Percentiles rank a stretch among this genome's conserved stretches.
Evolutionary conservation across 805 yeast genomes (phyloP).

Genomic region (Millerozyma miso): DNA sequence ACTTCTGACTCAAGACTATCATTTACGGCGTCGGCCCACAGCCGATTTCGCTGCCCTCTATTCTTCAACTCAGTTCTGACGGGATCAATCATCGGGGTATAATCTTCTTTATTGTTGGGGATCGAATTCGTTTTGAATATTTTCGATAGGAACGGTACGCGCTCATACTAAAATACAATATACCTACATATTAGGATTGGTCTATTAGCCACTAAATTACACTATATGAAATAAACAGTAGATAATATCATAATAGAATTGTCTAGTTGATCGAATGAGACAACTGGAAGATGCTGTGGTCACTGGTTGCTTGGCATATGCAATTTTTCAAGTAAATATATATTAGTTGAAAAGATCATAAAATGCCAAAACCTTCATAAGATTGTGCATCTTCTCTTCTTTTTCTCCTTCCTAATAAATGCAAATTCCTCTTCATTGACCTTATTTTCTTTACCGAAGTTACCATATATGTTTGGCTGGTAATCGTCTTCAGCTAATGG

Average conservation of each 20-base stretch:
- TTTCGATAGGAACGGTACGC: neutral
- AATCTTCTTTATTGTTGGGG: neutral
- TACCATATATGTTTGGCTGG: slow-evolving; percentile 33
- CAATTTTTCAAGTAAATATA: no score
- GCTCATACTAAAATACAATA: neutral
- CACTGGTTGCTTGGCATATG: no score
- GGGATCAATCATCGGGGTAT: neutral
- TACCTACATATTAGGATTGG: neutral
- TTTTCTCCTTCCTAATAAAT: slow-evolving; percentile 29
- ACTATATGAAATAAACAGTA: neutral
- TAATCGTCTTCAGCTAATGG: slow-evolving; percentile 39
- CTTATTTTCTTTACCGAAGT: slow-evolving; percentile 13
- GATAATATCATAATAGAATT: no score
- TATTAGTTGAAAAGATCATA: no score
- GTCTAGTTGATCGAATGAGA: no score
- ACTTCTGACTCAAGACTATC: neutral
- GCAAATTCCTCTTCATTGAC: slow-evolving; percentile 41
- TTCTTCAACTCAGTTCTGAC: neutral
- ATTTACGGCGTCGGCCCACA: neutral
- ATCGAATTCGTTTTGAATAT: neutral
- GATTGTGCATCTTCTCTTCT: slow-evolving; percentile 31
- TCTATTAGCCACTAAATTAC: neutral
- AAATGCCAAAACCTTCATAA: slow-evolving; percentile 15
- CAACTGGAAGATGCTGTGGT: no score
- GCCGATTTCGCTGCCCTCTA: neutral